These are phyloP conservation scores for Eucalyptus dawsonii DNA, from an alignment of 345 rosid genomes.

Conservation along the genomic window DNA sequence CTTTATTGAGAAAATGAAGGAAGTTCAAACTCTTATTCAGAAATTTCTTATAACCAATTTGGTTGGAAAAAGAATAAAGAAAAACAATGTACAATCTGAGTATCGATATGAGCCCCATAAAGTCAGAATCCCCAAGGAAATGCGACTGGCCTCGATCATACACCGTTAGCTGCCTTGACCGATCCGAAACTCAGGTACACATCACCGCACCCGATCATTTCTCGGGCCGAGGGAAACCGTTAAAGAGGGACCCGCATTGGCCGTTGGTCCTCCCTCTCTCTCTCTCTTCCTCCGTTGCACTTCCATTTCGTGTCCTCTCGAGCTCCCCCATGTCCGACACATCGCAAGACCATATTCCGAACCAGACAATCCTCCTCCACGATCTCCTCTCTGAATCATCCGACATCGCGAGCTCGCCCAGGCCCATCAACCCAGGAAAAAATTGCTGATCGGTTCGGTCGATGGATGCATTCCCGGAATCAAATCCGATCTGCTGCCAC, in stretches of 20 bases:
- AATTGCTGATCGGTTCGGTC: neutral
- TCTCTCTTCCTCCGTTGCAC: neutral
- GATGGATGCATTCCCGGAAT: neutral
- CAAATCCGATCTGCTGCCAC: neutral
- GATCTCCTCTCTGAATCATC: neutral
- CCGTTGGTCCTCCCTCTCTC: slow-evolving; percentile 24
- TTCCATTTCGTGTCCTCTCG: neutral
- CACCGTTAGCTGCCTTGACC: neutral
- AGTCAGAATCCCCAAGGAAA: neutral
- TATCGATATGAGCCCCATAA: neutral
- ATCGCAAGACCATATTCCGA: neutral
- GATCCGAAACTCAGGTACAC: neutral
- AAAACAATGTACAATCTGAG: neutral
- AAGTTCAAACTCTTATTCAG: accelerated
- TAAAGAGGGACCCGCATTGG: slow-evolving; percentile 39
- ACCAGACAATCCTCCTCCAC: neutral
- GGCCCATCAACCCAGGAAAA: neutral
- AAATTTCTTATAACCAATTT: neutral
- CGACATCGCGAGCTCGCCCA: neutral
- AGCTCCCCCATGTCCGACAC: neutral
- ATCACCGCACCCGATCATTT: neutral
- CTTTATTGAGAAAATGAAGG: accelerated
- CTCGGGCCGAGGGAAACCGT: slow-evolving; percentile 1
- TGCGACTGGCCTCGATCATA: neutral
- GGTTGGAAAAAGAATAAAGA: neutral